Evolutionary conservation across 192 early-diverging fungal genomes (phyloP).

Genomic region (Gigaspora rosea): DNA sequence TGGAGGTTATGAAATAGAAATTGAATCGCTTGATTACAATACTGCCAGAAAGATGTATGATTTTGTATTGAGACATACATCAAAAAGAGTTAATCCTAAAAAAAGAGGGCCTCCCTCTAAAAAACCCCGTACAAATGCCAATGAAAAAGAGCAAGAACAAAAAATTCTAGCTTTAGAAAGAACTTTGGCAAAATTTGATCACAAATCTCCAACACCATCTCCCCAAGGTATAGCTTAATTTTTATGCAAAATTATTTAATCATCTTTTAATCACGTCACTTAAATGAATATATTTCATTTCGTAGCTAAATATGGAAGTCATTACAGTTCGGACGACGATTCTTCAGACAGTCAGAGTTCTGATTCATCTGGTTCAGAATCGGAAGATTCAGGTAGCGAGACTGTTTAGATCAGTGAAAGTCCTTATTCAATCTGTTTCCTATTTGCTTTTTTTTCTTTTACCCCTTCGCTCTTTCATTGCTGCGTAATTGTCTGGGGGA

Average conservation of each 20-base stretch:
- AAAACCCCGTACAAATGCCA: constrained; percentile 44
- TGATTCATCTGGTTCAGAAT: constrained; percentile 68
- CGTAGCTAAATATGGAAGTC: constrained; percentile 40
- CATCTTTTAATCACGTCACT: constrained; percentile 34
- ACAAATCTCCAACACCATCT: constrained; percentile 34
- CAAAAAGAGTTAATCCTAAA: constrained; percentile 49
- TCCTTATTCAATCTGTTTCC: neutral
- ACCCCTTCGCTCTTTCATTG: neutral
- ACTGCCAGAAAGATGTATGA: constrained; percentile 86
- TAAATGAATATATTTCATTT: constrained; percentile 44
- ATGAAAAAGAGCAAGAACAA: constrained; percentile 52
- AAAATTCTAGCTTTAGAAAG: constrained; percentile 47
- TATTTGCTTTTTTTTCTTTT: neutral
- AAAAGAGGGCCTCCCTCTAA: constrained; percentile 48
- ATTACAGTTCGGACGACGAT: constrained; percentile 43
- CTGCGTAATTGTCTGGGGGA: neutral
- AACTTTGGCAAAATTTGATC: constrained; percentile 49
- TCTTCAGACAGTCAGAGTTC: constrained; percentile 57
- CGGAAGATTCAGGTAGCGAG: constrained; percentile 84
- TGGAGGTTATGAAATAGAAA: constrained; percentile 92
- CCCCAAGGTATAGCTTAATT: constrained; percentile 34
- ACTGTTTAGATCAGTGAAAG: constrained; percentile 39
- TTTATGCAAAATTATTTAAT: neutral
- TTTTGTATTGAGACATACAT: constrained; percentile 69
- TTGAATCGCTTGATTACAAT: constrained; percentile 81